phyloP scores from a whole-genome alignment of 495 filamentous ascomycete genomes.

The Pseudomonodictys pantanalensis region DNA sequence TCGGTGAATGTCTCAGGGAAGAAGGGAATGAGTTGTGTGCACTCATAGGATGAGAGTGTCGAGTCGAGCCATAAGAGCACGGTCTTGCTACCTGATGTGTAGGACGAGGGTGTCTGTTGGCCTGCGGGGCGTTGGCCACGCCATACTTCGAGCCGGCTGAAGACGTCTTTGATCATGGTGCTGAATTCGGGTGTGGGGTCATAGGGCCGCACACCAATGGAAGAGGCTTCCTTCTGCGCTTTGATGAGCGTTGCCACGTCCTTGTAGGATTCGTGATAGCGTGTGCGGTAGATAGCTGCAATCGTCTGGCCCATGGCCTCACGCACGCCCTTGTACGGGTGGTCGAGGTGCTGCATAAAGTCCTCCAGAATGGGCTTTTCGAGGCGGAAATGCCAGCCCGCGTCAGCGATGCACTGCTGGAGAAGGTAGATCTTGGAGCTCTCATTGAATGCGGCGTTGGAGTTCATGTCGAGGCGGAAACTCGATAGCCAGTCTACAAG shows the following conservation, averaged over 20 bases:
- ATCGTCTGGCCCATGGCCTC: slow-evolving; percentile 91
- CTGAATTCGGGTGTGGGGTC: slow-evolving; percentile 70
- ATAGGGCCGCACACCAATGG: slow-evolving; percentile 84
- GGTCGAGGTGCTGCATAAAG: slow-evolving; percentile 87
- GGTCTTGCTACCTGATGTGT: slow-evolving; percentile 95
- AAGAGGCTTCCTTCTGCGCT: slow-evolving; percentile 71
- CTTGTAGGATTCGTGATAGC: slow-evolving; percentile 88
- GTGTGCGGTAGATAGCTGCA: slow-evolving; percentile 78
- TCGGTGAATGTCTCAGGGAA: slow-evolving; percentile 87
- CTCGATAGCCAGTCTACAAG: slow-evolving; percentile 77
- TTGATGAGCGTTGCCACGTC: slow-evolving; percentile 72
- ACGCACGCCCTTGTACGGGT: slow-evolving; percentile 95
- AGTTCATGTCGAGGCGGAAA: slow-evolving; percentile 88
- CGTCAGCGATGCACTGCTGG: slow-evolving; percentile 79
- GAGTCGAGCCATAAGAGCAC: slow-evolving; percentile 93
- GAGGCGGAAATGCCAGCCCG: slow-evolving; percentile 93
- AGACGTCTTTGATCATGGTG: slow-evolving; percentile 69
- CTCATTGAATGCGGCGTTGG: slow-evolving; percentile 98
- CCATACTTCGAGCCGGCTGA: slow-evolving; percentile 81
- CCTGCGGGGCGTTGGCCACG: slow-evolving; percentile 78
- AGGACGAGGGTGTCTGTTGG: slow-evolving; percentile 87
- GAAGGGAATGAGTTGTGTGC: slow-evolving; percentile 84
- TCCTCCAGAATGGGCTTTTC: slow-evolving; percentile 86
- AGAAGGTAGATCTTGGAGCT: slow-evolving; percentile 92
- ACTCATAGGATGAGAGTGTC: slow-evolving; percentile 86